Conservation (phyloP, 192 early-diverging fungal species). For the Phycomyces nitens region DNA sequence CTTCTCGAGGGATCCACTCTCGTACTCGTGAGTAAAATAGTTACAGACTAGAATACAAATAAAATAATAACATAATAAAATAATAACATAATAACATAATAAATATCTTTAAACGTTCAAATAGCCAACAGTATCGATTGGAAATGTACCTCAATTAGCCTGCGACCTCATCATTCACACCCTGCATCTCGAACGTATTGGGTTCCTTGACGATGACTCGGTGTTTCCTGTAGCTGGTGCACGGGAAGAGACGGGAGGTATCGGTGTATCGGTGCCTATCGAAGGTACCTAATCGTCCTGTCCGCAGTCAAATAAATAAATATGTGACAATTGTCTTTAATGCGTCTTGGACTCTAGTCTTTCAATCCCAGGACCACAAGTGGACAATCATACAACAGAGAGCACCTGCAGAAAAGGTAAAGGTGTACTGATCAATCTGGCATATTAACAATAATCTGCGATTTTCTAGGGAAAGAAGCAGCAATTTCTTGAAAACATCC, state of each 20-base stretch:
- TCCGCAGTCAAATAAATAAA: too few species aligned
- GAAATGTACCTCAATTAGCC: slow-evolving; percentile 73
- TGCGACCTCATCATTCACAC: slow-evolving; percentile 69
- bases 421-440: too few species aligned
- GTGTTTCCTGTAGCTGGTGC: slow-evolving; percentile 60
- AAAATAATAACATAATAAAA: too few species aligned
- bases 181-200: slow-evolving; percentile 54
- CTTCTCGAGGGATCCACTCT: too few species aligned
- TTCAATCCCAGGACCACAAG: slow-evolving; percentile 57
- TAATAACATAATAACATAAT: too few species aligned
- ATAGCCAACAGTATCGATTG: slow-evolving; percentile 68
- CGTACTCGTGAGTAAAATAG: too few species aligned
- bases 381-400: slow-evolving; percentile 75
- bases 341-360: too few species aligned
- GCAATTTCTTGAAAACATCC: slow-evolving; percentile 46
- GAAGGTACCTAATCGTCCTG: slow-evolving; percentile 33
- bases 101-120: too few species aligned
- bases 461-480: slow-evolving; percentile 47
- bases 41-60: too few species aligned
- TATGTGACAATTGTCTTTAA: too few species aligned
- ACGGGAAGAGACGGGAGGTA: slow-evolving; percentile 30
- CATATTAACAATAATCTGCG: too few species aligned
- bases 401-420: slow-evolving; percentile 49
- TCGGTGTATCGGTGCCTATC: slow-evolving; percentile 41
- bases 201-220: slow-evolving; percentile 55